Evolutionary conservation across 1,284 basidiomycete genomes (phyloP).

Genomic region (Sporisorium iseilematis-ciliati): DNA sequence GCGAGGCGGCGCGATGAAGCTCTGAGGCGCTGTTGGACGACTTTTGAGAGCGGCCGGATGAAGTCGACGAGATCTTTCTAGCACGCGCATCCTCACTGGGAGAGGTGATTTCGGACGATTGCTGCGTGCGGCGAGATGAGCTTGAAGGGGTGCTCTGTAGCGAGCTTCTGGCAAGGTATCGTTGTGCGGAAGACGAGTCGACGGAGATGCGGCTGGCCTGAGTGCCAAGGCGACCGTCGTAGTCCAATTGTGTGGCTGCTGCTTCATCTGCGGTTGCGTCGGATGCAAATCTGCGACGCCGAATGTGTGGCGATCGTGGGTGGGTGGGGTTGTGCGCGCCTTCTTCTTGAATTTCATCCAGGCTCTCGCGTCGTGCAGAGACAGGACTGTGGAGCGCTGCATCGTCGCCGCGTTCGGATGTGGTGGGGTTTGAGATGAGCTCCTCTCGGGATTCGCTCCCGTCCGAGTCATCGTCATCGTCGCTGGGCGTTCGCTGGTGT

Average conservation of each 20-base stretch:
- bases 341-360: constrained; percentile 39
- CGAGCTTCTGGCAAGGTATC: constrained; percentile 36
- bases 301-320: constrained; percentile 10
- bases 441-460: constrained; percentile 17
- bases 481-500: constrained; percentile 24
- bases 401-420: neutral
- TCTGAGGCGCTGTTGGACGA: constrained; percentile 58
- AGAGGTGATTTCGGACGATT: constrained; percentile 31
- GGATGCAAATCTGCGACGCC: constrained; percentile 39
- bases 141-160: constrained; percentile 42
- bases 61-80: constrained; percentile 55
- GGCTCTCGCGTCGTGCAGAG: constrained; percentile 24
- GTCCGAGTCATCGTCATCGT: constrained; percentile 29
- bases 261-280: constrained; percentile 44
- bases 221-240: constrained; percentile 37
- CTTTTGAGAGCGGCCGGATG: constrained; percentile 51
- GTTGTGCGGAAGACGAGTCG: constrained; percentile 45
- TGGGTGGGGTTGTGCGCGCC: constrained; percentile 7
- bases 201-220: constrained; percentile 50
- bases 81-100: constrained; percentile 47
- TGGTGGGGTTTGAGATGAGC: neutral
- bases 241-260: constrained; percentile 10
- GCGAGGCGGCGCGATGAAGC: constrained; percentile 52
- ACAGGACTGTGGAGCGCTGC: constrained; percentile 12
- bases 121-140: constrained; percentile 20